phyloP scores from a whole-genome alignment of 2,329 filamentous ascomycete genomes.

The Talaromyces albobiverticillius region DNA sequence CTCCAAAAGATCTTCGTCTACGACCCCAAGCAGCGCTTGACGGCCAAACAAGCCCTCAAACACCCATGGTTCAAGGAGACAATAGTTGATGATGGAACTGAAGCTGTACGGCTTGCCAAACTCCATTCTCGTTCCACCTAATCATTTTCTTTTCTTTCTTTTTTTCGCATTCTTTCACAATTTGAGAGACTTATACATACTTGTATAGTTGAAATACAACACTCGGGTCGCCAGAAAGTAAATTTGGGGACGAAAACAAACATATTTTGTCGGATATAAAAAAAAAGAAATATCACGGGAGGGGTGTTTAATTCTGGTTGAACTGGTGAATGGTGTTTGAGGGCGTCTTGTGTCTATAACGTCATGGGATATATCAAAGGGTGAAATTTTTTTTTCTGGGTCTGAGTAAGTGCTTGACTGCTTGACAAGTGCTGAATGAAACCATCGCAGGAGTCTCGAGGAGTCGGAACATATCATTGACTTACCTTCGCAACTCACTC shows the following conservation, averaged over 20 bases:
- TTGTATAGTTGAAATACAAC: slow-evolving; percentile 13
- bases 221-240: slow-evolving; percentile 11
- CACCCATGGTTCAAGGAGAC: slow-evolving; percentile 66
- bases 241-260: background rate
- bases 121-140: slow-evolving; percentile 9
- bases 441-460: background rate
- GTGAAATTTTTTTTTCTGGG: background rate
- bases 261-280: background rate
- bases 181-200: slow-evolving; percentile 5
- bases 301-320: background rate
- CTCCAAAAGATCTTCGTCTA: slow-evolving; percentile 64
- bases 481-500: background rate
- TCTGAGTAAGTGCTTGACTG: background rate
- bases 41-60: slow-evolving; percentile 62
- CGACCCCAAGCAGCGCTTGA: slow-evolving; percentile 63
- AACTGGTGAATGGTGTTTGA: background rate
- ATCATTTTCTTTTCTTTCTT: too few species aligned
- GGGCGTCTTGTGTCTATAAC: background rate
- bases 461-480: background rate
- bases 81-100: slow-evolving; percentile 64
- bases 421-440: background rate
- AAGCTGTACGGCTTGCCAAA: slow-evolving; percentile 55
- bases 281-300: too few species aligned
- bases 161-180: too few species aligned
- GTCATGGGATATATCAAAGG: background rate